Evolutionary conservation across 169 alveolate genomes (phyloP).

Genomic region (Besnoitia besnoiti): DNA sequence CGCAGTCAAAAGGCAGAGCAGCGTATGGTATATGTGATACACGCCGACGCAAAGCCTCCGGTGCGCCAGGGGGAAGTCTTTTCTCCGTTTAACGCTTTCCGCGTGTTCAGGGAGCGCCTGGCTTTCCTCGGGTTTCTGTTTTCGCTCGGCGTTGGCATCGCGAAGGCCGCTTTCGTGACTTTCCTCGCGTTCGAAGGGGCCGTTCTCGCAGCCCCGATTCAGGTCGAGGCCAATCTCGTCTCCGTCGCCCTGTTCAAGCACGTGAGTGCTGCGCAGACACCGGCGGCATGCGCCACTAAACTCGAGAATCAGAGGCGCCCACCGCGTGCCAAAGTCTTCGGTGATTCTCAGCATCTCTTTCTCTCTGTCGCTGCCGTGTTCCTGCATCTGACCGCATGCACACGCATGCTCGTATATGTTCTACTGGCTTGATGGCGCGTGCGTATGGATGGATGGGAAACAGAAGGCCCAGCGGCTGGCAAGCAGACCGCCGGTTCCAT

Average conservation of each 20-base stretch:
- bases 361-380: too few relatives aligned
- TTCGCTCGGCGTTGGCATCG: not conserved
- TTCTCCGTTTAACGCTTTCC: not conserved
- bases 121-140: not conserved
- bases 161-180: not conserved
- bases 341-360: not conserved
- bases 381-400: not conserved
- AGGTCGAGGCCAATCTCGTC: not conserved
- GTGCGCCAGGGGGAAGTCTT: not conserved
- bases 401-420: not conserved
- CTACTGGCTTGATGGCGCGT: too few relatives aligned
- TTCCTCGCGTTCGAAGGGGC: slow-evolving; percentile 9
- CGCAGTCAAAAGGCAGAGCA: too few relatives aligned
- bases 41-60: too few relatives aligned
- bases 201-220: not conserved
- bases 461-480: too few relatives aligned
- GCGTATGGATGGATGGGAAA: too few relatives aligned
- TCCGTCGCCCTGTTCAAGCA: not conserved
- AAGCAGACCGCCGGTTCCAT: too few relatives aligned
- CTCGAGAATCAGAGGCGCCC: not conserved
- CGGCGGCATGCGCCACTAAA: too few relatives aligned
- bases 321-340: not conserved
- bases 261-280: not conserved
- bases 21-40: too few relatives aligned
- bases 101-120: not conserved